These are phyloP conservation scores for Termitomyces sp. DNA, from an alignment of 768 basidiomycete species.

Conservation along the genomic window DNA sequence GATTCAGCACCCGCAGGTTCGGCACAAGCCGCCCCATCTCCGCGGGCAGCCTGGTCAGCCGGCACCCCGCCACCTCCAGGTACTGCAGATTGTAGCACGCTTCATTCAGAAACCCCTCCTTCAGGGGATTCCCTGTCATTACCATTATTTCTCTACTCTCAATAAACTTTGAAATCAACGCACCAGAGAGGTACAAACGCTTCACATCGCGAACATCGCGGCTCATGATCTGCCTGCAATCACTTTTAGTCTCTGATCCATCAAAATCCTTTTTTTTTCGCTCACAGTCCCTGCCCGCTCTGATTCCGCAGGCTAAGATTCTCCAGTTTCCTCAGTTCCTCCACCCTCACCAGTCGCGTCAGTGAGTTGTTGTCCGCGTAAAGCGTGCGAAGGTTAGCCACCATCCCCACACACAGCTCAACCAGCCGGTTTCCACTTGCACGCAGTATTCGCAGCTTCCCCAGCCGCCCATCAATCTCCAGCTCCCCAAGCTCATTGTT, in stretches of 20 bases:
- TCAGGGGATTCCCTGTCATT: constrained; percentile 56
- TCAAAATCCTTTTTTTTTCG: constrained; percentile 18
- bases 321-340: constrained; percentile 68
- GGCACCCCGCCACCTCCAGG: constrained; percentile 86
- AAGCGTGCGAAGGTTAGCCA: constrained; percentile 77
- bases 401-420: constrained; percentile 53
- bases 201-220: constrained; percentile 88
- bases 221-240: constrained; percentile 37
- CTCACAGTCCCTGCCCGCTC: constrained; percentile 68
- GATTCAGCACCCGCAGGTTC: constrained; percentile 85
- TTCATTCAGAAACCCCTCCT: constrained; percentile 54
- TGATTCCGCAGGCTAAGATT: constrained; percentile 92
- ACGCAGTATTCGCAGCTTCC: constrained; percentile 76
- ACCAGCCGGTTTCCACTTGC: constrained; percentile 77
- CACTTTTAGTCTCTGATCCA: constrained; percentile 16
- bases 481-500: constrained; percentile 62
- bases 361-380: constrained; percentile 87
- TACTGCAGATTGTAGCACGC: constrained; percentile 88
- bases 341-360: constrained; percentile 41
- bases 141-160: background rate
- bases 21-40: constrained; percentile 63
- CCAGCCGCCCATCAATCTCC: constrained; percentile 48
- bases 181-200: constrained; percentile 91
- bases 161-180: constrained; percentile 26
- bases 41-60: constrained; percentile 68